Base-by-base conservation (phyloP, 192 early-diverging fungal genomes). In the Coemansia sp. region DNA sequence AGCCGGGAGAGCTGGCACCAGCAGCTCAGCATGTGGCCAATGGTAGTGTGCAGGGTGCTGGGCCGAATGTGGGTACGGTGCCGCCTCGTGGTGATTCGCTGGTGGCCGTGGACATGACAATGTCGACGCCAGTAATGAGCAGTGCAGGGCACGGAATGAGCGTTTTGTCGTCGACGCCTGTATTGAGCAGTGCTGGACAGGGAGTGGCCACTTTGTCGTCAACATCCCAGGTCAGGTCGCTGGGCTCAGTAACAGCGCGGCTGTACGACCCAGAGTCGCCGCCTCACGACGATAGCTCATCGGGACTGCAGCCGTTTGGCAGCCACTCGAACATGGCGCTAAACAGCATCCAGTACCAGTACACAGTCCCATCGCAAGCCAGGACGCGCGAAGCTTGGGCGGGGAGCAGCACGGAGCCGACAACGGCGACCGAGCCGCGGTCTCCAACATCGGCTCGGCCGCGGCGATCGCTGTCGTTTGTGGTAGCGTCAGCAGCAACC, bases 401-500 rank as follows among this genome's bases (percentile, higher is more conserved):
- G 11, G 58, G 11, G 15, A 56, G 54, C 11, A 36, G 4, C n/a
- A n/a, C 28, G 0, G 54, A 28, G 34, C n/a, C 34, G 9, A 26
- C 52, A 14, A 48, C 47, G 47, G 47, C n/a, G 47, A n/a, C 40
- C 40, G 52, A 28, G 36, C n/a, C 25, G 14, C 20, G 49, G 36
- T 59, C 57, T 15, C 49, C 37, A 26, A 15, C 58, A 4, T n/a
- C 67, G 8, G 25, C 72, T 11, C 72, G 72, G 20, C 67, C 72
- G 9, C 67, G 77, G 40, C 71, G 77, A 19, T 80, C 77, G 28
- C 47, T 67, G 65, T 80, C 77, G 56, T 73, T 80, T 63, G 65
- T 61, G 20, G 62, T 42, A 15, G 11, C 37, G 10, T 28, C 62
- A n/a, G 26, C 59, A 12, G 38, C 20, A 22, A n/a, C 38, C 31